Conservation (phyloP, 2,329 filamentous ascomycete species). For the Aureobasidium subglaciale region DNA sequence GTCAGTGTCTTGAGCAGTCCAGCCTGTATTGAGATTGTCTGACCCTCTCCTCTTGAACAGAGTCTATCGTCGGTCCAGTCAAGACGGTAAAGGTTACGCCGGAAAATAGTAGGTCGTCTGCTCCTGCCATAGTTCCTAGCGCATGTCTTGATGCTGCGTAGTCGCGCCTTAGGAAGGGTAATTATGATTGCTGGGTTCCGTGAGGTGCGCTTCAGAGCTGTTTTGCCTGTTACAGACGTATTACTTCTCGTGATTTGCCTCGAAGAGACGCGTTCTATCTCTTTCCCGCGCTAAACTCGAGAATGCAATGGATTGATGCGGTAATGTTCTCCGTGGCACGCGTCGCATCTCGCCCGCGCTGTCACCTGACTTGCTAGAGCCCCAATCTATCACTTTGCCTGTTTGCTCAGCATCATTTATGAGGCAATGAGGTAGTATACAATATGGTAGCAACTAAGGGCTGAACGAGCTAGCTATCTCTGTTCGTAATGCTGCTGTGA, state of each 20-base stretch:
- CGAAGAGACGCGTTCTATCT: background rate
- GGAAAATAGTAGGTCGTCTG: slow-evolving; percentile 27
- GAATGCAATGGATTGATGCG: background rate
- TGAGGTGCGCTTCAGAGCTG: too few species aligned
- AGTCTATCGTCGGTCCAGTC: slow-evolving; percentile 31
- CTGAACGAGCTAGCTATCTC: too few species aligned
- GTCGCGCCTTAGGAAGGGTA: background rate
- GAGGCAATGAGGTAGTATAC: background rate
- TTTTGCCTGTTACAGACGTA: background rate
- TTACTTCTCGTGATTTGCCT: background rate
- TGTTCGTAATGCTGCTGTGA: too few species aligned
- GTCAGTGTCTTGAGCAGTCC: slow-evolving; percentile 16
- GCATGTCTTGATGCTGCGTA: background rate
- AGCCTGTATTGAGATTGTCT: background rate
- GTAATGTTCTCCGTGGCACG: background rate
- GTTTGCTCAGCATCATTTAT: background rate
- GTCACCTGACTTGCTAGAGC: slow-evolving; percentile 3
- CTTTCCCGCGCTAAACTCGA: background rate
- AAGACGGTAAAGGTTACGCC: slow-evolving; percentile 37
- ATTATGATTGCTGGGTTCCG: background rate
- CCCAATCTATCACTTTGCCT: background rate
- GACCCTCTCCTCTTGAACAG: slow-evolving; percentile 19
- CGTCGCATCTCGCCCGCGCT: background rate
- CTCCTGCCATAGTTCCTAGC: background rate
- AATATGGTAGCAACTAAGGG: too few species aligned